A percentile compares a stretch with the other conserved stretches of the same genome.
Evolutionary conservation across 352 stramenopile genomes (phyloP).

Genomic region (Hyphochytrium catenoides): DNA sequence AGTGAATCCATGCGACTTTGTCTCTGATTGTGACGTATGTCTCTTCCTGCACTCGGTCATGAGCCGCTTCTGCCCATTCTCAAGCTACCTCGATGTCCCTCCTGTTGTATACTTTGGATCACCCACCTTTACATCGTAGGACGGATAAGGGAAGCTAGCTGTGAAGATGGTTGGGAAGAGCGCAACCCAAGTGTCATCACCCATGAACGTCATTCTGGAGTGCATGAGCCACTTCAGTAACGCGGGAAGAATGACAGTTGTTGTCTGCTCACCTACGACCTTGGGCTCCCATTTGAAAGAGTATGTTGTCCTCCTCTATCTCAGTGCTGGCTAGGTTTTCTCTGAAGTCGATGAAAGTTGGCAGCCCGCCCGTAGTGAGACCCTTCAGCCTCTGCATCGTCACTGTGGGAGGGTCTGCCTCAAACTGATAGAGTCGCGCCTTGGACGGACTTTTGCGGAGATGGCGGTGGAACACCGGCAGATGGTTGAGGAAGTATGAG

Average conservation of each 20-base stretch:
- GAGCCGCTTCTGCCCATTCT: too few species aligned
- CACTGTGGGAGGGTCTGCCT: slow-evolving; percentile 91
- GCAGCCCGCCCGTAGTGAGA: slow-evolving; percentile 85
- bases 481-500: slow-evolving; percentile 57
- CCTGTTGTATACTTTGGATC: too few species aligned
- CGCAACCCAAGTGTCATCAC: slow-evolving; percentile 93
- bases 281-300: slow-evolving; percentile 64
- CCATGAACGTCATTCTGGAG: slow-evolving; percentile 77
- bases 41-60: too few species aligned
- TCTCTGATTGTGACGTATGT: too few species aligned
- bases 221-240: too few species aligned
- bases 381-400: slow-evolving; percentile 92
- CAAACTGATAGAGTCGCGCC: slow-evolving; percentile 71
- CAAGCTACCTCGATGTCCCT: too few species aligned
- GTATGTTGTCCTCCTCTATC: slow-evolving; percentile 88
- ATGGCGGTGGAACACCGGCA: slow-evolving; percentile 44
- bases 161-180: slow-evolving; percentile 78
- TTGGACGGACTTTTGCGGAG: slow-evolving; percentile 21
- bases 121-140: slow-evolving; percentile 97
- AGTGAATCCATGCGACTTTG: too few species aligned
- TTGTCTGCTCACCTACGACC: too few species aligned
- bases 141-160: slow-evolving; percentile 78
- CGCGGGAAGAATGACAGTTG: too few species aligned
- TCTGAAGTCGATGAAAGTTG: slow-evolving; percentile 93
- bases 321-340: slow-evolving; percentile 68